These are phyloP conservation scores for Baudoinia panamericana DNA, from an alignment of 495 filamentous ascomycete species.

Conservation along the genomic window DNA sequence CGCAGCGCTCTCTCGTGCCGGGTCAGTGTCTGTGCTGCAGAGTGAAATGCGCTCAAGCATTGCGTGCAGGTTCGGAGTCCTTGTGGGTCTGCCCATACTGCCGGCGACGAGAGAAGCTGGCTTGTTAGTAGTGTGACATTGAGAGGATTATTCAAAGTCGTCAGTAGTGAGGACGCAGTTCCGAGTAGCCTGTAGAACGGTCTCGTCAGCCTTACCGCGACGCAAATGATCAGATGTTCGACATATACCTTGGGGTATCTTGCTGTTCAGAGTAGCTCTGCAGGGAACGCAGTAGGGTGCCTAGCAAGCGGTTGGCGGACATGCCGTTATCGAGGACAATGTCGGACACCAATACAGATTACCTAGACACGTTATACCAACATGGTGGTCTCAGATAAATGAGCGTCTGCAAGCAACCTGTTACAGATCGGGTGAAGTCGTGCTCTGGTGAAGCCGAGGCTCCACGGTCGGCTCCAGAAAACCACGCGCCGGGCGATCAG, in stretches of 20 bases:
- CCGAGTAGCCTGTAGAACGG: slow-evolving; percentile 49
- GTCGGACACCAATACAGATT: no score
- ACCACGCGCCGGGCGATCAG: no score
- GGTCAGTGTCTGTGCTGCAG: slow-evolving; percentile 41
- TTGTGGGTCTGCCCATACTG: slow-evolving; percentile 68
- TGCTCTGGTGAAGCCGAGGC: no score
- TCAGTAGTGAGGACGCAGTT: slow-evolving; percentile 69
- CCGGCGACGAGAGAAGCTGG: slow-evolving; percentile 74
- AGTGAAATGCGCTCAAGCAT: slow-evolving; percentile 78
- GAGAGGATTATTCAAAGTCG: slow-evolving; percentile 73
- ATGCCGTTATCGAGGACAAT: no score
- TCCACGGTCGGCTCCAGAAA: no score
- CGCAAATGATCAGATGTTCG: neutral
- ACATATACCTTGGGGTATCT: slow-evolving; percentile 35
- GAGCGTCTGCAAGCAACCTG: no score
- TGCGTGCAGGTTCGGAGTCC: slow-evolving; percentile 59
- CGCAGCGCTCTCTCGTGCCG: slow-evolving; percentile 34
- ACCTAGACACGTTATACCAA: no score
- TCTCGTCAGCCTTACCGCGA: slow-evolving; percentile 11
- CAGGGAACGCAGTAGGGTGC: slow-evolving; percentile 30
- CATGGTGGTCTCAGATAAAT: no score
- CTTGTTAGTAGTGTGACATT: slow-evolving; percentile 82
- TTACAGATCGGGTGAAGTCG: no score
- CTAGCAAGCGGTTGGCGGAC: slow-evolving; percentile 30
- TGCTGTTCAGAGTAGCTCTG: slow-evolving; percentile 33